These are phyloP conservation scores for Halenospora varia DNA, from an alignment of 495 filamentous ascomycete genomes.

Conservation along the genomic window DNA sequence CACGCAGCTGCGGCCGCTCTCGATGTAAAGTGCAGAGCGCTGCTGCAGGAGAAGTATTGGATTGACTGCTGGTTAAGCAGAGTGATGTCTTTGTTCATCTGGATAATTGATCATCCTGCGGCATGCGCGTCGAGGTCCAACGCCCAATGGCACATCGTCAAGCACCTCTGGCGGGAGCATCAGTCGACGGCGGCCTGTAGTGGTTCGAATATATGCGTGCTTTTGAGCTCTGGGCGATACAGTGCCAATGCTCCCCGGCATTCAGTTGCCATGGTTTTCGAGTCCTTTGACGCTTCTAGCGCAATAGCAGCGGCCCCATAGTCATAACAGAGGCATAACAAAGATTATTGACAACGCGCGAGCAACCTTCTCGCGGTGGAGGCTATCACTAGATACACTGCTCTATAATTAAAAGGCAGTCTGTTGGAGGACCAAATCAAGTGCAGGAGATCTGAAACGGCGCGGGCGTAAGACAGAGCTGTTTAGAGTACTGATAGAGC, in stretches of 20 bases:
- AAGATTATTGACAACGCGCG: no score
- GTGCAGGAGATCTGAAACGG: not conserved
- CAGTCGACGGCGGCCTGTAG: not conserved
- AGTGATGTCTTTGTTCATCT: not conserved
- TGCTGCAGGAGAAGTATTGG: constrained; percentile 10
- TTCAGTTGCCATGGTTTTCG: not conserved
- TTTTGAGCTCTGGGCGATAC: not conserved
- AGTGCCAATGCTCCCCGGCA: not conserved
- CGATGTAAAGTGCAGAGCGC: no score
- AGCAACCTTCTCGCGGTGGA: no score
- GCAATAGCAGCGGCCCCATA: no score
- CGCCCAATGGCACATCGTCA: constrained; percentile 6
- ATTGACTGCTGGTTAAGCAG: constrained; percentile 8
- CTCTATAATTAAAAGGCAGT: not conserved
- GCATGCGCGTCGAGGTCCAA: constrained; percentile 1
- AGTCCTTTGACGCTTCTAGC: no score
- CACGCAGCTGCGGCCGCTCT: no score
- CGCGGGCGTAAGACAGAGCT: not conserved
- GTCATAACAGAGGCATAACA: no score
- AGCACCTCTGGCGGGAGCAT: not conserved
- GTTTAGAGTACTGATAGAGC: not conserved
- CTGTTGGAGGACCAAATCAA: not conserved
- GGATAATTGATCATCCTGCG: constrained; percentile 14
- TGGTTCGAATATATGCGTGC: not conserved
- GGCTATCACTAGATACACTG: not conserved